phyloP scores from a whole-genome alignment of 2,329 filamentous ascomycete genomes.

The Pseudogymnoascus sp. region DNA sequence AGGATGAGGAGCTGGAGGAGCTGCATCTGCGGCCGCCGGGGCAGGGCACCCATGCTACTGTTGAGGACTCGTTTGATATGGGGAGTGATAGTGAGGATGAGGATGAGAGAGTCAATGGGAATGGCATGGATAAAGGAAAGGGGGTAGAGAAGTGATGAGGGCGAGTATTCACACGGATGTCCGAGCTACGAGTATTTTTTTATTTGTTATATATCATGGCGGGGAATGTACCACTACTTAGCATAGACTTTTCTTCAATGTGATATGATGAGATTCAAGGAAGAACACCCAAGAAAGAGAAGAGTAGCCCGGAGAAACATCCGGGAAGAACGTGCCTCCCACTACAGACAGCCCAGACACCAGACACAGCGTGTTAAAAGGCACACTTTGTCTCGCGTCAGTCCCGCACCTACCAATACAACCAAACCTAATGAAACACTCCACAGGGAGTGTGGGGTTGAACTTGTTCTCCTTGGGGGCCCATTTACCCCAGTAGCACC shows the following conservation, averaged over 20 bases:
- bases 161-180: conserved; percentile 14
- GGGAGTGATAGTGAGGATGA: conserved; percentile 52
- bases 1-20: conserved; percentile 59
- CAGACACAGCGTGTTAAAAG: neutral
- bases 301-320: neutral
- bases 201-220: neutral
- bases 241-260: conserved; percentile 6
- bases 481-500: too few species aligned
- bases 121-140: conserved; percentile 17
- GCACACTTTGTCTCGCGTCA: neutral
- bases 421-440: too few species aligned
- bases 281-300: neutral
- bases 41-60: conserved; percentile 27
- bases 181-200: conserved; percentile 1
- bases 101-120: conserved; percentile 23
- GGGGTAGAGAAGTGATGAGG: conserved; percentile 14
- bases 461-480: too few species aligned
- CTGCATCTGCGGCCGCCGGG: conserved; percentile 37
- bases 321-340: neutral
- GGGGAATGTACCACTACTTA: conserved; percentile 5
- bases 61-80: conserved; percentile 45
- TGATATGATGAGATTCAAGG: neutral
- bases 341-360: neutral
- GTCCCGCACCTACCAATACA: neutral
- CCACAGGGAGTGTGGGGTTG: too few species aligned